phyloP scores from a whole-genome alignment of 768 basidiomycete genomes.

The Lenzites betulinus region DNA sequence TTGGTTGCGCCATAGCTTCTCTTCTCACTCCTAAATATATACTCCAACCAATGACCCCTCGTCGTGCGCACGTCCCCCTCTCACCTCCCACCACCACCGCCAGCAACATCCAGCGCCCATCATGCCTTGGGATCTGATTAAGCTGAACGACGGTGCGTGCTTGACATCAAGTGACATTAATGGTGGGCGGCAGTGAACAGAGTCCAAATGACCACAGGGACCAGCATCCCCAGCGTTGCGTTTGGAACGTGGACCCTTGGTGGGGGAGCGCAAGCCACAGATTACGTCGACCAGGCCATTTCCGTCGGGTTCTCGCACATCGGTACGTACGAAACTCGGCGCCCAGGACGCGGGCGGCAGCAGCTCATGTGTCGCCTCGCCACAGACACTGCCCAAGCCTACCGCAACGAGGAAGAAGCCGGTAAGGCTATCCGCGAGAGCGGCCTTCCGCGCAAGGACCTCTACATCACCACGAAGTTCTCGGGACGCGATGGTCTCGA shows the following conservation, averaged over 20 bases:
- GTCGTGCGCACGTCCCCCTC: neutral
- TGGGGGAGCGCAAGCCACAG: slow-evolving; percentile 51
- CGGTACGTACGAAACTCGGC: slow-evolving; percentile 40
- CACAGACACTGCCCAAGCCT: slow-evolving; percentile 61
- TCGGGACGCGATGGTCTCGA: slow-evolving; percentile 52
- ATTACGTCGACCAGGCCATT: slow-evolving; percentile 63
- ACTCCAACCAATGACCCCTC: neutral
- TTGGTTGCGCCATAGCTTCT: neutral
- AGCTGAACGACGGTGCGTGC: slow-evolving; percentile 59
- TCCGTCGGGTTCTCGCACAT: slow-evolving; percentile 63
- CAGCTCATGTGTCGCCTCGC: too few relatives aligned
- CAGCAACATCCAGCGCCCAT: neutral
- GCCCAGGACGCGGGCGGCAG: neutral
- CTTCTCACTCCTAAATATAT: slow-evolving; percentile 1
- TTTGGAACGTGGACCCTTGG: slow-evolving; percentile 71
- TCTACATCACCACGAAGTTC: slow-evolving; percentile 71
- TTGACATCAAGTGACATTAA: too few relatives aligned
- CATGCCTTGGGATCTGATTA: slow-evolving; percentile 65
- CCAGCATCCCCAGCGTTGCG: slow-evolving; percentile 50
- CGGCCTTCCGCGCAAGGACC: slow-evolving; percentile 53
- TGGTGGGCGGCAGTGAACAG: too few relatives aligned
- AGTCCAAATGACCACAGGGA: slow-evolving; percentile 36
- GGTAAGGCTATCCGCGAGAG: slow-evolving; percentile 52
- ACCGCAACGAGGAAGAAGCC: slow-evolving; percentile 61
- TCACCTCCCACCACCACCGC: neutral